Evolutionary conservation across 2,329 filamentous ascomycete genomes (phyloP), one percentile per base, ranked within the genome.

Genomic region (Colletotrichum australisinense): DNA sequence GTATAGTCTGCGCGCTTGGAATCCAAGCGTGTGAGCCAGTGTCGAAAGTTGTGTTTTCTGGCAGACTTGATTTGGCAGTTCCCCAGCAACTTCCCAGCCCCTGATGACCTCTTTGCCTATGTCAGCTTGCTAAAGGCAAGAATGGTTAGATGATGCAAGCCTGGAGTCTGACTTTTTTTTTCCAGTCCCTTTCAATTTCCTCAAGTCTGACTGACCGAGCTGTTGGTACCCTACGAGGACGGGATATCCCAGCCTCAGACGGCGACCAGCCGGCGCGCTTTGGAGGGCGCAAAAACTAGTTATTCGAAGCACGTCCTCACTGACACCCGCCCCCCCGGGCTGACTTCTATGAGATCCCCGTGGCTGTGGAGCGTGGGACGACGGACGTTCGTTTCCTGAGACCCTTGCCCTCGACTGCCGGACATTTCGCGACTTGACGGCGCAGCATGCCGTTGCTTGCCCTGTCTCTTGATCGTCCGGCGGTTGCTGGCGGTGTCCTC

Each of bases 191-290:
- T 63, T 57, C 57, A 72, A 35, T 16, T 63, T 49, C 22, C 26
- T 63, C 63, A 26, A 63, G 42, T 28, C n/a, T 30, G 71, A n/a
- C 35, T 52, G 56, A 63, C 42, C 49, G 30, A 53, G 22, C 28
- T 46, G 30, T 59, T 67, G 68, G 28, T 72, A 63, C 72, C 72
- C 35, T 67, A 74, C 49, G 24, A 28, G 52, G 69, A 63, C 24
- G 58, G 72, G 58, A 53, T 58, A 74, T 63, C 72, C 72, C 69
- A 68, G 72, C 49, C 52, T 56, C 60, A 30, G 30, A 55, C n/a
- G 53, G 66, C 66, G 56, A 38, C 30, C 28, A 22, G 22, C 68
- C 56, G 35, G 35, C 55, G 55, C 19, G 14, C 52, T n/a, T 35
- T 26, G 24, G 28, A 52, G 49, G 38, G 58, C 65, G 28, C 30